Evolutionary conservation across 2,329 filamentous ascomycete genomes (phyloP).

Genomic region (Colletotrichum phormii): DNA sequence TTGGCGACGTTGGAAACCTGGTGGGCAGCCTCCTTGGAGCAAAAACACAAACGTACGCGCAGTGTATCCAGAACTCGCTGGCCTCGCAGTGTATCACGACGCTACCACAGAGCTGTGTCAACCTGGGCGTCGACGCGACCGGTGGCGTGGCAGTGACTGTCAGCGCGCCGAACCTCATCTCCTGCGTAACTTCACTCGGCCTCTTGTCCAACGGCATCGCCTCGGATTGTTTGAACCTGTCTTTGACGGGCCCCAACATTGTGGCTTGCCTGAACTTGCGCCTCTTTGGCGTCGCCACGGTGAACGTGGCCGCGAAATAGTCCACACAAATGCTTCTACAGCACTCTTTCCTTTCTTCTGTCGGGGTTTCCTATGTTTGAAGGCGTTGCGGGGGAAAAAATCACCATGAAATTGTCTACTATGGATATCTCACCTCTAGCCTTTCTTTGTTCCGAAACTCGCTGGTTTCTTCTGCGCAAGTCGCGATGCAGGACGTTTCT

Average conservation of each 20-base stretch:
- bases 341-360: neutral
- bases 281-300: slow-evolving; percentile 25
- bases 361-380: neutral
- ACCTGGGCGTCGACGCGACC: slow-evolving; percentile 5
- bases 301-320: slow-evolving; percentile 1
- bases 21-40: neutral
- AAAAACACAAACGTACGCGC: neutral
- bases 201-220: slow-evolving; percentile 9
- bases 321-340: neutral
- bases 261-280: slow-evolving; percentile 24
- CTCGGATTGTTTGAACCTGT: slow-evolving; percentile 16
- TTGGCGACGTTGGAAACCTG: neutral
- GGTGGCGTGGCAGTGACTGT: neutral
- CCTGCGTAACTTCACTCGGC: slow-evolving; percentile 6
- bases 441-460: neutral
- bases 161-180: neutral
- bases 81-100: neutral
- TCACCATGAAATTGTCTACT: slow-evolving; percentile 10
- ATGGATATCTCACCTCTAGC: neutral
- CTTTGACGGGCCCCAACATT: neutral
- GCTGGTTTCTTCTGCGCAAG: neutral
- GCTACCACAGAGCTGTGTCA: slow-evolving; percentile 12
- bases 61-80: neutral
- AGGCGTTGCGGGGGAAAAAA: neutral
- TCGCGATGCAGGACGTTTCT: neutral